phyloP scores from a whole-genome alignment of 805 yeast species.

The Barnettozyma vustinii region DNA sequence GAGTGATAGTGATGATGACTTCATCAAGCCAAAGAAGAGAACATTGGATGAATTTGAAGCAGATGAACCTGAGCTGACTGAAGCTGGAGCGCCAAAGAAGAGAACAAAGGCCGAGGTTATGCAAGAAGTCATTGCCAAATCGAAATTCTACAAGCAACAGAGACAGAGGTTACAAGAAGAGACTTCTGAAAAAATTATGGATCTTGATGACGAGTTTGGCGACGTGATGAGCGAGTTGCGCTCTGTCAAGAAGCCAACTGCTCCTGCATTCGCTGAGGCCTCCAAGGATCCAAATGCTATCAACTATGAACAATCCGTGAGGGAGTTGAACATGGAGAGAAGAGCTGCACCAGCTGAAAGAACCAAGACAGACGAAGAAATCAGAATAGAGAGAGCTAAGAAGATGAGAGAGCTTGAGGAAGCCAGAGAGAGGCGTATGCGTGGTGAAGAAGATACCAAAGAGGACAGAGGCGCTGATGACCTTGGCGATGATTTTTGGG shows the following conservation, averaged over 20 bases:
- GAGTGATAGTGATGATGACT: constrained; percentile 33
- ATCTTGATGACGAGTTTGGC: constrained; percentile 68
- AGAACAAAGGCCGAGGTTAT: constrained; percentile 80
- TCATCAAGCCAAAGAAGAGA: constrained; percentile 31
- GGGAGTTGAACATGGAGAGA: constrained; percentile 62
- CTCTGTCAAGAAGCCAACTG: constrained; percentile 28
- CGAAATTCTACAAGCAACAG: constrained; percentile 70
- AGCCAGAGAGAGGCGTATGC: constrained; percentile 70
- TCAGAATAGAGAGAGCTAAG: constrained; percentile 54
- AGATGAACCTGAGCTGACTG: constrained; percentile 36
- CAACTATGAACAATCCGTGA: constrained; percentile 61
- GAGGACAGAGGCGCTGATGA: constrained; percentile 59
- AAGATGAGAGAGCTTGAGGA: constrained; percentile 57
- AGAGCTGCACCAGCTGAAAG: constrained; percentile 79
- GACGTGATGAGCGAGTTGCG: constrained; percentile 57
- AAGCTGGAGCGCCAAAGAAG: constrained; percentile 48
- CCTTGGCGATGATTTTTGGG: constrained; percentile 66
- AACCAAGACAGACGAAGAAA: constrained; percentile 73
- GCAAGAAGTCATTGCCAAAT: constrained; percentile 80
- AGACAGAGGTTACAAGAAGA: constrained; percentile 62
- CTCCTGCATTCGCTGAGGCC: constrained; percentile 5
- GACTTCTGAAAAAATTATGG: constrained; percentile 54
- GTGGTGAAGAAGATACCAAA: constrained; percentile 45
- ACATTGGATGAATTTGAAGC: constrained; percentile 20
- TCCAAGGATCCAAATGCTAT: constrained; percentile 35